A percentile compares a stretch with the other conserved stretches of the same genome.
Conservation (phyloP, 2,329 filamentous ascomycete genomes). For the Scleromitrula shiraiana region DNA sequence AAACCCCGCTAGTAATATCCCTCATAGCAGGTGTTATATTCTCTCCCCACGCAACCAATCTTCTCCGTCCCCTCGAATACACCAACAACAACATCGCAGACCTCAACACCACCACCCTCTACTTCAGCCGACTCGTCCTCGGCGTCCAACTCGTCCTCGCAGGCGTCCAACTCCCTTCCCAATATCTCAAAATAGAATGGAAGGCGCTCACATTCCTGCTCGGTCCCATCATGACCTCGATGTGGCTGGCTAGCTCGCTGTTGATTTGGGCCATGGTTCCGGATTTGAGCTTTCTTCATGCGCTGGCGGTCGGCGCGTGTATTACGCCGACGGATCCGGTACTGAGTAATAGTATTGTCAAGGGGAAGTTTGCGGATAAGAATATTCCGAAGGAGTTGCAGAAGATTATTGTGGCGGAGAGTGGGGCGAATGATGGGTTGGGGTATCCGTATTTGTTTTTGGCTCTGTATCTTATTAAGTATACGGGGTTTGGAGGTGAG, state of each 20-base stretch:
- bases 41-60: constrained; percentile 68
- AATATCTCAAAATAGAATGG: constrained; percentile 74
- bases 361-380: constrained; percentile 86
- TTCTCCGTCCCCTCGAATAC: constrained; percentile 70
- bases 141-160: constrained; percentile 86
- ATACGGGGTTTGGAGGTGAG: constrained; percentile 44
- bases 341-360: constrained; percentile 81
- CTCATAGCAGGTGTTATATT: constrained; percentile 71
- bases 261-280: constrained; percentile 72
- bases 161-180: constrained; percentile 77
- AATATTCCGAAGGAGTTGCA: constrained; percentile 79
- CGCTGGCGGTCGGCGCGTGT: constrained; percentile 73
- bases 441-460: constrained; percentile 82
- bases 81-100: constrained; percentile 48
- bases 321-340: constrained; percentile 91
- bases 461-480: constrained; percentile 76
- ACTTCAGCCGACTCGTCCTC: constrained; percentile 79
- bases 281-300: constrained; percentile 63
- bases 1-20: constrained; percentile 62
- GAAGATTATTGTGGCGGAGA: constrained; percentile 71
- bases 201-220: constrained; percentile 65
- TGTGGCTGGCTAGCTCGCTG: constrained; percentile 80
- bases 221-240: constrained; percentile 74
- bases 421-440: constrained; percentile 80
- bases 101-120: constrained; percentile 66